Evolutionary conservation across 345 rosid species (phyloP), one percentile per base, ranked within the genome.

Genomic region (Iberis pinnata): DNA sequence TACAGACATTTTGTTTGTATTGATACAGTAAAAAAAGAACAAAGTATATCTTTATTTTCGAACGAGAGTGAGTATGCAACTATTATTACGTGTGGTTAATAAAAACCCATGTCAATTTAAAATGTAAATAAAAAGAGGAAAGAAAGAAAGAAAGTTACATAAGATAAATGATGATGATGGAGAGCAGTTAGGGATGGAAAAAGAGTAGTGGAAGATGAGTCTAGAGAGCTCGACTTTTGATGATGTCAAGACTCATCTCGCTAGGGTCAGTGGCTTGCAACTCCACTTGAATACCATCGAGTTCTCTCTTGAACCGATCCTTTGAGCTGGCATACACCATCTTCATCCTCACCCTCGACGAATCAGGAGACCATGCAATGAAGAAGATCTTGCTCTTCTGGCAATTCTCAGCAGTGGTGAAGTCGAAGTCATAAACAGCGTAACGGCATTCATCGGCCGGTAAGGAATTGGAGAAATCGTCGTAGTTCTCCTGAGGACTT

Each of bases 341-440:
- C 81, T 90, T 90, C 49, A 65, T 74, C 64, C 98, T 80, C 72
- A 90, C 86, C 61, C 59, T 86, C 13, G 98, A 70, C 15, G 78
- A 56, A 54, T 90, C 98, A 0, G 98, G 98, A 25, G 94, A 72
- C 97, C 98, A 90, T 13, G 98, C 98, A 16, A 90, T 73, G 84
- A 90, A 90, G 82, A 87, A 84, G 58, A 90, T 90, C 72, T 90
- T 90, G 95, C 95, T 86, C 74, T 84, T 90, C 85, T 90, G 98
- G 80, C 92, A 82, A 56, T 90, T 80, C 76, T 90, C 98, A 20
- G 49, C 36, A 29, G 96, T 90, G 38, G 64, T 79, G 82, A 79
- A 90, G 45, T 90, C 96, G 7, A 87, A 84, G 53, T 90, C 98
- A 32, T 50, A 90, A 64, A 90, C 98, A 15, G 96, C 86, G 29